These are phyloP conservation scores for Venustampulla echinocandica DNA, from an alignment of 495 filamentous ascomycete genomes.

Conservation along the genomic window DNA sequence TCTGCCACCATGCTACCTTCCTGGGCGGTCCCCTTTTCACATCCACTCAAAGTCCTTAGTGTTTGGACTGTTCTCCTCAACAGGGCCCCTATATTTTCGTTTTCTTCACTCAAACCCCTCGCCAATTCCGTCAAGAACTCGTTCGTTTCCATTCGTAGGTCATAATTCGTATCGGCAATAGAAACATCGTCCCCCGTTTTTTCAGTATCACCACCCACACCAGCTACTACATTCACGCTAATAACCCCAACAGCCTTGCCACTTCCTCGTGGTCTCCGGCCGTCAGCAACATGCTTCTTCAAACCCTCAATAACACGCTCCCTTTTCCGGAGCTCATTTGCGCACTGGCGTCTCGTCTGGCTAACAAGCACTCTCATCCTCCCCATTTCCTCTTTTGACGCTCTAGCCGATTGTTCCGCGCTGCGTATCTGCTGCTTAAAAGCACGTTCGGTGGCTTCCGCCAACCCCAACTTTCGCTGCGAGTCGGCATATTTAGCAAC, in stretches of 20 bases:
- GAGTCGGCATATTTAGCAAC: constrained; percentile 63
- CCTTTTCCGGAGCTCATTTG: constrained; percentile 85
- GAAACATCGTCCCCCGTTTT: constrained; percentile 31
- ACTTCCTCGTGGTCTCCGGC: constrained; percentile 37
- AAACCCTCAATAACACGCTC: constrained; percentile 81
- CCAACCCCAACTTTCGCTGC: constrained; percentile 62
- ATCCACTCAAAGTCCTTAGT: constrained; percentile 70
- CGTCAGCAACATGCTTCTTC: constrained; percentile 63
- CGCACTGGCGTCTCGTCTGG: constrained; percentile 79
- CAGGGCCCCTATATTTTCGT: constrained; percentile 71
- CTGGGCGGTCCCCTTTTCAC: constrained; percentile 43
- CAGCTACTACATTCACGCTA: constrained; percentile 45
- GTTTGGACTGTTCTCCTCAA: constrained; percentile 61
- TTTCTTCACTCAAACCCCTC: constrained; percentile 85
- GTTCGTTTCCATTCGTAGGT: constrained; percentile 76
- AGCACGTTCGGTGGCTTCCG: constrained; percentile 63
- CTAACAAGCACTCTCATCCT: constrained; percentile 66
- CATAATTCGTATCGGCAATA: constrained; percentile 55
- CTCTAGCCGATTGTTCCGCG: constrained; percentile 59
- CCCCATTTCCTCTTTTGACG: constrained; percentile 70
- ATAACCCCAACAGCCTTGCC: constrained; percentile 41
- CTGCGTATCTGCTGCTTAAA: constrained; percentile 58
- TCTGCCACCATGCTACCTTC: constrained; percentile 28
- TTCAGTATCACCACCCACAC: constrained; percentile 27
- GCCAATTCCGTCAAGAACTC: constrained; percentile 85